A percentile compares a stretch with the other conserved stretches of the same genome.
Conservation (phyloP, 2,329 filamentous ascomycete species). For the Scedosporium boydii region DNA sequence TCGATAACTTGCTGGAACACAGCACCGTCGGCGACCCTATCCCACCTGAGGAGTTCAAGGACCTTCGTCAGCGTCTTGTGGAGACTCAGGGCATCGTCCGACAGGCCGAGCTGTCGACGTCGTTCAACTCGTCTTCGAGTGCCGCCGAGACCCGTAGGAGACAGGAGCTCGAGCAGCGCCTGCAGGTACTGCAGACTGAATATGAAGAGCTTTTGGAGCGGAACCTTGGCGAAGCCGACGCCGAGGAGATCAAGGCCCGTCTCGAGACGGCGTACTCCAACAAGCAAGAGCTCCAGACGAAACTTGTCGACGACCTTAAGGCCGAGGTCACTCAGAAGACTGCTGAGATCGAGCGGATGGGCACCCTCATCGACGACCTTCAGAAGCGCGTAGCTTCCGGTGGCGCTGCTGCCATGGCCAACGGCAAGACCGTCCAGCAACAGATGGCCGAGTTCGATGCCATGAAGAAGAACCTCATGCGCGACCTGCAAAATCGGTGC, state of each 20-base stretch:
- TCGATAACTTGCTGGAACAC: conserved; percentile 70
- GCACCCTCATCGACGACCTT: conserved; percentile 69
- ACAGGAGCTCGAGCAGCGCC: conserved; percentile 66
- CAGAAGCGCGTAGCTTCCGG: conserved; percentile 63
- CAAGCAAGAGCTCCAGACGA: conserved; percentile 62
- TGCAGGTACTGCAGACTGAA: conserved; percentile 66
- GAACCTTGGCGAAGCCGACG: conserved; percentile 68
- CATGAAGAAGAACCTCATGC: conserved; percentile 99
- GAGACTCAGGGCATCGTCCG: conserved; percentile 89
- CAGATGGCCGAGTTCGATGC: conserved; percentile 98
- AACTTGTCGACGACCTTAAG: conserved; percentile 69
- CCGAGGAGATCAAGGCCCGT: conserved; percentile 73
- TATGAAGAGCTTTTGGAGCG: conserved; percentile 76
- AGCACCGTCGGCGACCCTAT: conserved; percentile 70
- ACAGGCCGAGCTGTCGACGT: conserved; percentile 77
- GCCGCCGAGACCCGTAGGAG: conserved; percentile 58
- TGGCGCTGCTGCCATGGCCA: conserved; percentile 45
- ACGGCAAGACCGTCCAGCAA: conserved; percentile 89
- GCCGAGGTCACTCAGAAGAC: conserved; percentile 66
- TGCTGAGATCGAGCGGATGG: conserved; percentile 74
- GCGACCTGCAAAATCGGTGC: conserved; percentile 94
- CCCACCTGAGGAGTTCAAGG: conserved; percentile 69
- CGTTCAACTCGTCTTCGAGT: conserved; percentile 55
- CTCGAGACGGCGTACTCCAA: conserved; percentile 69
- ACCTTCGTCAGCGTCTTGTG: conserved; percentile 67